Evolutionary conservation across 2,329 filamentous ascomycete genomes (phyloP).

Genomic region (Ampelomyces quisqualis): DNA sequence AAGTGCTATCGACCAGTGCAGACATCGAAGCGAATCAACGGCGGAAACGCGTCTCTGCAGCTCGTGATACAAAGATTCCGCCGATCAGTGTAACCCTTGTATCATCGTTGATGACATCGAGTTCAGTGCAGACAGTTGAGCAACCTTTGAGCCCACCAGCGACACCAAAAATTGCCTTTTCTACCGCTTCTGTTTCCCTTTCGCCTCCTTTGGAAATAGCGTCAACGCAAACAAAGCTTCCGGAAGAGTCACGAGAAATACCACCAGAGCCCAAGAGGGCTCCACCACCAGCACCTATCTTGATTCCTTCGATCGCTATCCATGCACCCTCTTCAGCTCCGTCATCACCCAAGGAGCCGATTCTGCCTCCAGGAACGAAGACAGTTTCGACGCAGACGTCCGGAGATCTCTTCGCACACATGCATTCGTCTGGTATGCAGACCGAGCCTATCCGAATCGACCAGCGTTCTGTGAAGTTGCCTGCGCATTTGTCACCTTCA

Average conservation of each 20-base stretch:
- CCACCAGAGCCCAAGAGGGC: conserved; percentile 21
- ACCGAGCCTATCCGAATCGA: conserved; percentile 91
- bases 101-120: conserved; percentile 60
- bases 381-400: conserved; percentile 80
- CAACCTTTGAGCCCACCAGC: conserved; percentile 65
- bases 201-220: conserved; percentile 55
- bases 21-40: conserved; percentile 73
- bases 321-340: conserved; percentile 84
- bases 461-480: conserved; percentile 70
- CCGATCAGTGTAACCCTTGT: conserved; percentile 16
- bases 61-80: conserved; percentile 12
- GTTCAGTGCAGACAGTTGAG: conserved; percentile 63
- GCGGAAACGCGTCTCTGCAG: conserved; percentile 63
- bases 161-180: conserved; percentile 57
- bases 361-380: conserved; percentile 79
- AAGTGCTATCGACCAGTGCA: conserved; percentile 17
- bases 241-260: conserved; percentile 35
- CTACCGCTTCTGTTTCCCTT: too few species aligned
- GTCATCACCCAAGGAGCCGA: conserved; percentile 68
- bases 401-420: conserved; percentile 50
- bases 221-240: conserved; percentile 61
- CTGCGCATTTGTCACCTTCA: conserved; percentile 76
- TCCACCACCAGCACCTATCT: conserved; percentile 43
- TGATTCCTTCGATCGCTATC: conserved; percentile 85
- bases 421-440: conserved; percentile 66